Evolutionary conservation across 495 filamentous ascomycete genomes (phyloP), one percentile per base, ranked within the genome.

Genomic region (Aspergillus diversus): DNA sequence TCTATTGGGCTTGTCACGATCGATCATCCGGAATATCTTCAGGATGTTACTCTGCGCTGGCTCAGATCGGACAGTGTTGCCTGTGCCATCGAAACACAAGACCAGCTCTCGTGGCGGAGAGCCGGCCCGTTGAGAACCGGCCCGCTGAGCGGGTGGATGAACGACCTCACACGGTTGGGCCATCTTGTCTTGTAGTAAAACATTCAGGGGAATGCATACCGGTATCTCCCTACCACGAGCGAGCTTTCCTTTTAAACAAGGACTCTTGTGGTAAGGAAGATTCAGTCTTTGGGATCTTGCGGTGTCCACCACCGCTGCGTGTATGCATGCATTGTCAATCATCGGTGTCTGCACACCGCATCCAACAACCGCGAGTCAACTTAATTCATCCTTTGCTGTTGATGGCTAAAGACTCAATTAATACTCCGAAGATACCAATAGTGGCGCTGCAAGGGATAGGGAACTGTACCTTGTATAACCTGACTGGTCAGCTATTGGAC

Each of bases 1-100:
- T 57, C 63, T 43, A 49, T 69, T 50, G 0, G 60, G 59, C 31
- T 63, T 58, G 15, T 35, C 64, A 5, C 75, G 63, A 42, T 77
- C 69, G 7, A 75, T 55, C 63, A 72, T 57, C 1, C 66, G 59
- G 33, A 69, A 74, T 4, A 77, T 65, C 60, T 77, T 77, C 12
- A 77, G 65, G 35, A 76, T 71, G 37, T 77, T 77, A 34, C 74
- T 75, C 48, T 75, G 72, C 0, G 48, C 42, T 9, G 60, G 53
- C 48, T 72, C 68, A 1, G 64, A 71, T 0, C 57, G 55, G 46
- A 74, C 76, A 11, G 63, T 66, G 33, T 77, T 75, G 8, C 72
- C 74, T 5, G 75, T 77, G 33, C 75, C 75, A 62, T 77, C 75
- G 59, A 77, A 77, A 56, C 75, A 77, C 21, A 77, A 64, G 12